Evolutionary conservation across 768 basidiomycete genomes (phyloP).

Genomic region (Clitopilus passeckerianus): DNA sequence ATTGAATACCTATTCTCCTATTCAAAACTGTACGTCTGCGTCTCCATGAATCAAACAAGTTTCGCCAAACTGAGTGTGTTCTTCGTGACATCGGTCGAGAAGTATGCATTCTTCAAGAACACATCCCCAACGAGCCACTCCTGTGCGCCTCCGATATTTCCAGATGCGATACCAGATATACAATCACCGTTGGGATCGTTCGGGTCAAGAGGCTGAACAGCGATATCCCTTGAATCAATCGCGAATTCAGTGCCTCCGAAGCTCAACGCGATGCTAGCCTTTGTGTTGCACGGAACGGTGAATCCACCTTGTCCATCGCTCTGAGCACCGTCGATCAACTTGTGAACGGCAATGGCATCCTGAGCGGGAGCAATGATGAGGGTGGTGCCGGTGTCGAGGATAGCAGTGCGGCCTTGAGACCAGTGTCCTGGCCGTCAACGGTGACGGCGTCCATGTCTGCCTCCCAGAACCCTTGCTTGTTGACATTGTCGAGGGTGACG

Average conservation of each 20-base stretch:
- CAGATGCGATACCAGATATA: constrained; percentile 63
- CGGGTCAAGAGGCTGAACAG: constrained; percentile 46
- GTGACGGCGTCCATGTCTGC: constrained; percentile 52
- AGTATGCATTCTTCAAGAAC: constrained; percentile 76
- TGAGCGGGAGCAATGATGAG: constrained; percentile 39
- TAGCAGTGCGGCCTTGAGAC: constrained; percentile 64
- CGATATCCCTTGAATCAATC: constrained; percentile 65
- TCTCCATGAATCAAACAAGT: constrained; percentile 23
- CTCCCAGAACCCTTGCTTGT: constrained; percentile 77
- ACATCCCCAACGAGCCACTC: constrained; percentile 78
- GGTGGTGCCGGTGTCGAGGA: constrained; percentile 62
- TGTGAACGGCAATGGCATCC: constrained; percentile 36
- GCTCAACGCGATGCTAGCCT: constrained; percentile 36
- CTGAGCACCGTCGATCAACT: constrained; percentile 35
- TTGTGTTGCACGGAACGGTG: constrained; percentile 46
- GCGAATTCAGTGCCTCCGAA: constrained; percentile 43
- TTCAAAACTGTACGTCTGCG: neutral
- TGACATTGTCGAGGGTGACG: constrained; percentile 59
- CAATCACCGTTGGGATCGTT: constrained; percentile 58
- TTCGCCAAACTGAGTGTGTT: constrained; percentile 60
- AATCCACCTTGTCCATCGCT: constrained; percentile 42
- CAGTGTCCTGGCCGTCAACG: constrained; percentile 49
- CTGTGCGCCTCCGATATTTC: constrained; percentile 50
- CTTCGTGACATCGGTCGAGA: constrained; percentile 54
- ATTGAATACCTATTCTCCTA: neutral